Evolutionary conservation across 192 early-diverging fungal species (phyloP), one percentile per base, ranked within the genome.

Genomic region (Umbelopsis isabellina): DNA sequence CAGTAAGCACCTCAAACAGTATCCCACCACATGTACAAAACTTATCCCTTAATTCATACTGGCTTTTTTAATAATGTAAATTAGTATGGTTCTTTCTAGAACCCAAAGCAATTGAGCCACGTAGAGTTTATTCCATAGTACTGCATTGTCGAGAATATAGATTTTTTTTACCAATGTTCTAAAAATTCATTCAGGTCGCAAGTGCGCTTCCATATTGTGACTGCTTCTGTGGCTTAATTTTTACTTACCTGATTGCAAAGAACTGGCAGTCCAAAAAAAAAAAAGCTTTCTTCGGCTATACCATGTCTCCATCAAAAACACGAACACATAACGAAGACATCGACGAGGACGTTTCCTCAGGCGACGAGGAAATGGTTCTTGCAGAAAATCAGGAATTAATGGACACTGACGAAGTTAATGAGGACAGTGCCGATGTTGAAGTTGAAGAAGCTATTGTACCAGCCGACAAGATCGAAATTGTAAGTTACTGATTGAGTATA

Each of bases 391-490:
- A 61, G 3, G 55, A 61, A 16, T 15, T 61, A 25, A 61, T 61
- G 55, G 55, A 61, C 7, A 61, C 55, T 35, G 55, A 61, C 13
- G 55, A 35, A 46, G 58, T 67, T 6, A 21, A 67, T 27, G 70
- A n/a, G 37, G 58, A 41, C 7, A 37, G 45, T 50, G 66, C 21
- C 12, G 79, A 71, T 53, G 76, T 73, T 70, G 74, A 75, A 10
- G 79, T 78, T 18, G 75, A 76, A 55, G 70, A 70, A 20, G 48
- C 72, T 2, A 68, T 73, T 46, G 65, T 79, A 20, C 71, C 71
- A 35, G 73, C 71, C 11, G 81, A 79, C 55, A 85, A 85, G 55
- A 73, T 82, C 22, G 73, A 78, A 27, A 82, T 85, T 80, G 83
- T 85, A 85, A 79, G 79, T 47, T 20, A 21, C n/a, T 20, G 15